These are phyloP conservation scores for Monilinia polystroma DNA, from an alignment of 2,329 filamentous ascomycete genomes.

Conservation along the genomic window DNA sequence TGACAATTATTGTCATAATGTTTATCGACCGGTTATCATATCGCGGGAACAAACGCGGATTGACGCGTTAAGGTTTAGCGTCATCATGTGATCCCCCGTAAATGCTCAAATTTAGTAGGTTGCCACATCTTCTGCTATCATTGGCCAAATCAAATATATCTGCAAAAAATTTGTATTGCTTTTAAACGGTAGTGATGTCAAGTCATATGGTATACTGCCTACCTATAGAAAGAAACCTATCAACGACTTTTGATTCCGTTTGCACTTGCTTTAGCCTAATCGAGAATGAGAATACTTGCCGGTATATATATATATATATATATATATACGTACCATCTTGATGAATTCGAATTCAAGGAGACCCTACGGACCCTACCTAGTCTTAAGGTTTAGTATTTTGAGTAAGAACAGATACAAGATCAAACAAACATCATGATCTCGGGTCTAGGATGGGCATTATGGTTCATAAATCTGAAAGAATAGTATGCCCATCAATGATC, in stretches of 20 bases:
- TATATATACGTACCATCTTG: not conserved
- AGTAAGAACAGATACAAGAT: not conserved
- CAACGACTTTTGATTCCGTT: not conserved
- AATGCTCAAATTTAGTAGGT: not conserved
- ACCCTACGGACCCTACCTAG: not conserved
- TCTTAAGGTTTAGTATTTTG: not conserved
- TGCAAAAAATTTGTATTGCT: not conserved
- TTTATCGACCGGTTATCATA: not conserved
- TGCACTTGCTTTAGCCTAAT: not conserved
- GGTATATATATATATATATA: too few species aligned
- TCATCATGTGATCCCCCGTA: conserved; percentile 14
- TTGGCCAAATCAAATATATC: not conserved
- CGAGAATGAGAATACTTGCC: not conserved
- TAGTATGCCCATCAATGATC: not conserved
- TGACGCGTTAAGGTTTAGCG: conserved; percentile 10
- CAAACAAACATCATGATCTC: not conserved
- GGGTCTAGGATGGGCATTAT: not conserved
- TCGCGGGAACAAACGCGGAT: conserved; percentile 9
- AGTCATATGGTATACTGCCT: not conserved
- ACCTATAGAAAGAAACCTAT: not conserved
- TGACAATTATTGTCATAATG: not conserved
- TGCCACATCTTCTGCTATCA: not conserved
- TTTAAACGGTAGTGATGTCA: not conserved
- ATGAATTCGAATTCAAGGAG: not conserved
- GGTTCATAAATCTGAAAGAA: not conserved